Percentiles rank a stretch among this genome's conserved stretches.
phyloP scores from a whole-genome alignment of 148 eudicot species.

The Rhododendron ovatum region DNA sequence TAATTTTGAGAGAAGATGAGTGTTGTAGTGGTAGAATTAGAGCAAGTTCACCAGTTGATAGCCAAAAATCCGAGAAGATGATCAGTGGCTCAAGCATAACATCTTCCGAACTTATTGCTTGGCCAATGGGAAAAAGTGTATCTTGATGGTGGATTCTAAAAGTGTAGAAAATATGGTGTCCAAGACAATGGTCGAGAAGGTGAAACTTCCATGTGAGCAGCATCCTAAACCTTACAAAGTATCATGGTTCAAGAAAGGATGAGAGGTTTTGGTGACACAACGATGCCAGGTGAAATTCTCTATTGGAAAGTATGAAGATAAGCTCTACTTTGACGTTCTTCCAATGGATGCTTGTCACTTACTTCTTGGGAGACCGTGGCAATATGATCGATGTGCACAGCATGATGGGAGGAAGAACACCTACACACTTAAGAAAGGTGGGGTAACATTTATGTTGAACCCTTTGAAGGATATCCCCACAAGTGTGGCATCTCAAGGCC shows the following conservation, averaged over 20 bases:
- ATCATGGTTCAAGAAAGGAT: slow-evolving; percentile 5
- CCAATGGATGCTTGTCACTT: slow-evolving; percentile 1
- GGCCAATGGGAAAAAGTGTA: too few species aligned
- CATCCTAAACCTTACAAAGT: background rate
- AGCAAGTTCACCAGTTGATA: too few species aligned
- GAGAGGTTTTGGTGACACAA: background rate
- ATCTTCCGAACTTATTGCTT: too few species aligned
- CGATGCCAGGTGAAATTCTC: background rate
- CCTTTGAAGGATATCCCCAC: background rate
- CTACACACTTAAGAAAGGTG: background rate
- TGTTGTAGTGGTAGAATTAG: too few species aligned
- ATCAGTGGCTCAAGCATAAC: background rate
- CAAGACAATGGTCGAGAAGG: background rate
- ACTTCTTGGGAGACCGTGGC: background rate
- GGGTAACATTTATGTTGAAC: too few species aligned
- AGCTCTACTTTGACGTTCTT: background rate
- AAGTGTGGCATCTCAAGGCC: background rate
- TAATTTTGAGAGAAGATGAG: too few species aligned
- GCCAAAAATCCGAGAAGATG: background rate
- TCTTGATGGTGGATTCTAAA: too few species aligned
- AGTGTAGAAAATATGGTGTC: too few species aligned
- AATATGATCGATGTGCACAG: background rate
- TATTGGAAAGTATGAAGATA: background rate
- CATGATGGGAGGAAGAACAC: background rate
- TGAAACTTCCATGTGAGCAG: background rate